A percentile compares a stretch with the other conserved stretches of the same genome.
Evolutionary conservation across 176 grass and related monocot species (phyloP).

Genomic region (Chloris gayana): DNA sequence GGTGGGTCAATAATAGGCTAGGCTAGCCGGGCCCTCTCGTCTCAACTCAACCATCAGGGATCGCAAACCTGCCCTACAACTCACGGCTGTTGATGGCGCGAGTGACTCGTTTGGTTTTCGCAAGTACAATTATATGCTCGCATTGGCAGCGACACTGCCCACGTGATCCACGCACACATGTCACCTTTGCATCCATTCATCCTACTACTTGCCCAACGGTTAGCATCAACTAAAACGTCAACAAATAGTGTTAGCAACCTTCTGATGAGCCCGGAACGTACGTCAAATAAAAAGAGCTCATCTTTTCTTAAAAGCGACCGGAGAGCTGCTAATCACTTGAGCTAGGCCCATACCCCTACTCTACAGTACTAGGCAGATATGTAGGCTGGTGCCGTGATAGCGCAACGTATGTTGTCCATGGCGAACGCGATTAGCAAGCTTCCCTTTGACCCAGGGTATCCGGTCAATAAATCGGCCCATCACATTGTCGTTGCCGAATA

Average conservation of each 20-base stretch:
- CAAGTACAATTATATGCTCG: constrained; percentile 2
- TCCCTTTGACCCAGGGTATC: constrained; percentile 55
- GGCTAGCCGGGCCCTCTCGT: neutral
- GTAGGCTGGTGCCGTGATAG: constrained; percentile 14
- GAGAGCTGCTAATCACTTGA: neutral
- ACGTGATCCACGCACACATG: constrained; percentile 13
- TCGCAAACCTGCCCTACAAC: neutral
- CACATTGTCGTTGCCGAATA: constrained; percentile 31
- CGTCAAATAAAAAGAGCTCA: too few species aligned
- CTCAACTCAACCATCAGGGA: neutral
- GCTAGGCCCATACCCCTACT: neutral
- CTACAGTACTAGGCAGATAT: neutral
- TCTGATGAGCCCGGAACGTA: too few species aligned
- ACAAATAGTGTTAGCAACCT: too few species aligned
- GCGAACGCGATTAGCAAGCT: constrained; percentile 15
- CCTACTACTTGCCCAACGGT: neutral
- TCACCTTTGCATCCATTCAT: neutral
- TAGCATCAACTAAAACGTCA: too few species aligned
- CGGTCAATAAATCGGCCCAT: neutral
- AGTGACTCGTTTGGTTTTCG: neutral
- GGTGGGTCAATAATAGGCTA: neutral
- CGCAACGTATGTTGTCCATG: neutral
- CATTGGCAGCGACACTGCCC: constrained; percentile 9
- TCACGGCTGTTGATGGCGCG: neutral
- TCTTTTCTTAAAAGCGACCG: constrained; percentile 51